Conservation (phyloP, 2,329 filamentous ascomycete species). For the Fusarium clavum region DNA sequence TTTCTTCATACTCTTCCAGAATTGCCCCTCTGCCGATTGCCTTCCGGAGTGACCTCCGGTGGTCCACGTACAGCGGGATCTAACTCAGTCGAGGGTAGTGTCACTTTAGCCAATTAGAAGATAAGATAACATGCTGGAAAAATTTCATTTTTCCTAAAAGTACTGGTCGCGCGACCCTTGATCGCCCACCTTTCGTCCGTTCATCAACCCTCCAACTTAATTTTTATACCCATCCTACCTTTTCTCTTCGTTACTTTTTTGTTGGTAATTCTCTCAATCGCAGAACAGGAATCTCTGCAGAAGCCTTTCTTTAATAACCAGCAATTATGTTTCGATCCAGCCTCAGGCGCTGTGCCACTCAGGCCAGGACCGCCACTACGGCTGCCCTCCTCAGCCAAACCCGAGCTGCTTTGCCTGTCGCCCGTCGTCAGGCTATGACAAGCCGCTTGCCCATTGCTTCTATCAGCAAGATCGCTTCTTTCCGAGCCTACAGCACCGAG, state of each 20-base stretch:
- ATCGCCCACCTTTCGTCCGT: conserved; percentile 26
- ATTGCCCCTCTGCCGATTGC: neutral
- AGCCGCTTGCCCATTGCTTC: conserved; percentile 28
- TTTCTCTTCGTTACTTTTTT: conserved; percentile 3
- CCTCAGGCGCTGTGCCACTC: conserved; percentile 54
- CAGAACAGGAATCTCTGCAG: conserved; percentile 17
- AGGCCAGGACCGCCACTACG: conserved; percentile 50
- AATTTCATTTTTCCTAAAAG: conserved; percentile 19
- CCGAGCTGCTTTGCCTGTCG: conserved; percentile 43
- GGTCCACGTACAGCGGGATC: conserved; percentile 17
- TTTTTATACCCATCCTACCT: conserved; percentile 19
- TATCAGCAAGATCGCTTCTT: conserved; percentile 41
- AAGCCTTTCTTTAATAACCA: conserved; percentile 1
- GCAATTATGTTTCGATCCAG: conserved; percentile 53
- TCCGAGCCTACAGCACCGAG: conserved; percentile 57
- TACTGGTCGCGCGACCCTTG: conserved; percentile 28
- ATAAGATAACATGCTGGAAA: conserved; percentile 27
- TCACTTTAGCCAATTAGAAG: conserved; percentile 5
- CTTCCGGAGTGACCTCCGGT: neutral
- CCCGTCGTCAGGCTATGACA: conserved; percentile 39
- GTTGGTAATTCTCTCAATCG: conserved; percentile 18
- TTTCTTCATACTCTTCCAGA: neutral
- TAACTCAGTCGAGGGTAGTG: conserved; percentile 14
- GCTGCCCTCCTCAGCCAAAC: conserved; percentile 48
- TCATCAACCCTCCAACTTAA: conserved; percentile 18